Base-by-base conservation (phyloP, 257 asterid species). In the Petrea volubilis region DNA sequence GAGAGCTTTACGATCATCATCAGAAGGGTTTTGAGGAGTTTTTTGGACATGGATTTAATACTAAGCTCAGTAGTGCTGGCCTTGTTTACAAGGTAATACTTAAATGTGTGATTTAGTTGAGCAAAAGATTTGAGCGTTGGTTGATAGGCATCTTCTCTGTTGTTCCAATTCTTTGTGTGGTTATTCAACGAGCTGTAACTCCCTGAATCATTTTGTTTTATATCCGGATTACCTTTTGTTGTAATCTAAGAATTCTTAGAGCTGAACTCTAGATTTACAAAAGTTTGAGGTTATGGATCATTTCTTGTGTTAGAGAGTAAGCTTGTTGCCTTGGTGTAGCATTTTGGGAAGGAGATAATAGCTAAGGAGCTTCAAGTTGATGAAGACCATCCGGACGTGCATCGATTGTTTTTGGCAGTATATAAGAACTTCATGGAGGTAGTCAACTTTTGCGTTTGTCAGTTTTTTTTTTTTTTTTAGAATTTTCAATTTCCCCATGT, bases 381-480 rank as follows among this genome's bases (percentile, higher is more conserved):
- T 29, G 86, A 87, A 78, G 89, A 81, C 63, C 96, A 93, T 57
- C 90, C 95, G 0, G 96, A 90, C 25, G 93, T 93, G 52, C 89
- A 85, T 12, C 84, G 90, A 23, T 72, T 93, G 79, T 93, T 81
- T 82, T 74, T 90, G 58, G 92, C 86, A 9, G 83, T 93, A 58
- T 90, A 93, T 77, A 93, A 82, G 85, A 93, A 87, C 90, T 93
- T 93, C 87, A 86, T 88, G 92, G 98, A 93, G 98, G 95, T 93
- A 80, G 12, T 72, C 36, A 7, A 55, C 44, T 73, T 59, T 74
- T 75, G 2, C 64, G 23, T 49, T 31, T 43, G 27, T 21, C 1
- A 49, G 78, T 34, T 12, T n/a, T 10, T 46, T 47, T 27, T 53
- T 38, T 38, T 12, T 59, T 64, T 11, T 50, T 13, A 6, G 44